Conservation (phyloP, 2,329 filamentous ascomycete species). For the Alternaria ventricosa region DNA sequence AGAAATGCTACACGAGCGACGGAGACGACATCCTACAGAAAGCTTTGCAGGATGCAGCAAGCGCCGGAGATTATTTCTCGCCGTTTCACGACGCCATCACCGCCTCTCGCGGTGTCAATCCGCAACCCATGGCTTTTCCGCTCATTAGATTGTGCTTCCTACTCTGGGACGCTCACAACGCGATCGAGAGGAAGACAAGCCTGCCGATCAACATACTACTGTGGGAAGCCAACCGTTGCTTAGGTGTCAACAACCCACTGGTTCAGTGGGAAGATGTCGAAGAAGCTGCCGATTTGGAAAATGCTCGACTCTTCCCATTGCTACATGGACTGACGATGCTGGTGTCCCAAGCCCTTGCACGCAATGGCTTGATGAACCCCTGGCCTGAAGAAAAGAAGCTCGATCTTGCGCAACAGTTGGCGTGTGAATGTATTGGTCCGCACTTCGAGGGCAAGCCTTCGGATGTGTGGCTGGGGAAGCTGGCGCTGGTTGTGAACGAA, state of each 20-base stretch:
- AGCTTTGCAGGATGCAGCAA: conserved; percentile 6
- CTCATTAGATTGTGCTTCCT: conserved; percentile 2
- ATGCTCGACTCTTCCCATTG: background rate
- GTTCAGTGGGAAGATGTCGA: conserved; percentile 3
- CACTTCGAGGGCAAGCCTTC: background rate
- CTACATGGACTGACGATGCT: conserved; percentile 4
- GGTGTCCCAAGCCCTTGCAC: conserved; percentile 1
- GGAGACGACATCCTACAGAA: conserved; percentile 4
- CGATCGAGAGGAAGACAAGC: conserved; percentile 1
- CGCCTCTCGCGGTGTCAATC: background rate
- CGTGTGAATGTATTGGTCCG: background rate
- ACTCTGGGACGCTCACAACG: background rate
- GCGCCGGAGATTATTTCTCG: background rate
- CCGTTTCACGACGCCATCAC: conserved; percentile 6
- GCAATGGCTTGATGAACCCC: background rate
- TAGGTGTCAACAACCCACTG: background rate
- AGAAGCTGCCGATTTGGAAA: background rate
- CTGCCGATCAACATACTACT: background rate
- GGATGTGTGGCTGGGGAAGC: conserved; percentile 1
- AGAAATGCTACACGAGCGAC: conserved; percentile 5
- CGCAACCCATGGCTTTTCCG: conserved; percentile 4
- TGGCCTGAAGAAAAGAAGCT: background rate
- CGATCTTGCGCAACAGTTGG: background rate
- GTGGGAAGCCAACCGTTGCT: background rate
- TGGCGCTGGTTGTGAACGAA: background rate